Evolutionary conservation across 495 filamentous ascomycete species (phyloP), one percentile per base, ranked within the genome.

Genomic region (Beverwykella pulmonaria): DNA sequence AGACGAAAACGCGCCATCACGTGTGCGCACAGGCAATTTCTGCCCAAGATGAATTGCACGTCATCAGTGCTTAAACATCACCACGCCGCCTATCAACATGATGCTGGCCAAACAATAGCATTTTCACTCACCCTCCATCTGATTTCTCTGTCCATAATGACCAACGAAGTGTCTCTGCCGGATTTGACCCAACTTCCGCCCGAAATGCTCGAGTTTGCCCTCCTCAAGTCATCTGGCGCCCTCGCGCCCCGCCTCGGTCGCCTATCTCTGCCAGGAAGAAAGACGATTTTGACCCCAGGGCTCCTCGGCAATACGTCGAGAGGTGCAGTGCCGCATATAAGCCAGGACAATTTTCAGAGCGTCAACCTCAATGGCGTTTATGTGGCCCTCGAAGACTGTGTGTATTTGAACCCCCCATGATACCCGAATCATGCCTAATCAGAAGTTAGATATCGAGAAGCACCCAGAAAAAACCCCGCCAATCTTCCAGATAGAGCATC

Each of bases 341-440:
- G 92, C 17, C 93, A 92, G 58, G 94, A 98, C 80, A 88, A 89
- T 68, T 78, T 93, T 66, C 76, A 77, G 26, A 84, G 86, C 36
- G 86, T 87, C 7, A 71, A 83, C 6, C 80, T 92, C 46, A 78
- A 76, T 20, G 90, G 89, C 52, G 79, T 92, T 25, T 96, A 93
- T 75, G 80, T 92, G 61, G 91, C 90, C 14, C 76, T 98, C 14
- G 94, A 98, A 83, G 95, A 98, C 76, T 98, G 94, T 97, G 79
- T 79, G 88, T 83, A 7, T 36, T n/a, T 53, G 75, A n/a, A n/a
- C 78, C 58, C 78, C 23, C 44, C 71, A 71, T 72, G 67, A 22
- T 3, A 0, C 6, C 9, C 41, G 10, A 19, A 14, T 17, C 22
- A 48, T 36, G 26, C 14, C 71, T 77, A 61, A 73, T 25, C 76